phyloP scores from a whole-genome alignment of 2,329 filamentous ascomycete species.

The Fusarium decemcellulare region DNA sequence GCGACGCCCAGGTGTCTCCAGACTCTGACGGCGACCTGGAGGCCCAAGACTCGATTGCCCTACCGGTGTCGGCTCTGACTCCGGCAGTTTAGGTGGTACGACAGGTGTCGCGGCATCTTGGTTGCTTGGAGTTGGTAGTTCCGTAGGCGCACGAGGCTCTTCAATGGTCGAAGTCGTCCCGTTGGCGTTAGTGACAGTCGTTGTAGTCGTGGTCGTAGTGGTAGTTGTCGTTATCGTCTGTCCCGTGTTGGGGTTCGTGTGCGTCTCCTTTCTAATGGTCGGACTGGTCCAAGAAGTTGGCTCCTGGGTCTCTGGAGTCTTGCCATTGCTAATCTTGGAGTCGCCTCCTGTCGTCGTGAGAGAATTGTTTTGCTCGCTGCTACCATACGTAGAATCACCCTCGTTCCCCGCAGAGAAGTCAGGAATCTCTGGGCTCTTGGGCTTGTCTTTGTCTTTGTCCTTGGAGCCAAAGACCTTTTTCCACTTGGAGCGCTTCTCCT shows the following conservation, averaged over 20 bases:
- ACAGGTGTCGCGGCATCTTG: conserved; percentile 19
- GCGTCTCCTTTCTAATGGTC: conserved; percentile 31
- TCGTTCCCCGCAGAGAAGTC: conserved; percentile 13
- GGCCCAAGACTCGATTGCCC: conserved; percentile 14
- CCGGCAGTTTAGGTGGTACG: neutral
- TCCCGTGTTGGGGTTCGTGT: conserved; percentile 41
- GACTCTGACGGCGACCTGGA: conserved; percentile 36
- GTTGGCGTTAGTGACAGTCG: conserved; percentile 41
- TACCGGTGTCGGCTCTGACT: conserved; percentile 4
- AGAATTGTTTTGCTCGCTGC: conserved; percentile 43
- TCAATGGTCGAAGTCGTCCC: conserved; percentile 40
- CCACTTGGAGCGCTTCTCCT: conserved; percentile 45
- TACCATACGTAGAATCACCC: conserved; percentile 42
- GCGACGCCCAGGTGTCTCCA: conserved; percentile 43
- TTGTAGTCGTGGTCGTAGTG: conserved; percentile 48
- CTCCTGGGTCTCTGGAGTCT: conserved; percentile 12
- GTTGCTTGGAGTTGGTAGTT: conserved; percentile 37
- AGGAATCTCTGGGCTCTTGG: conserved; percentile 23
- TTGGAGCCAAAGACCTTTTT: conserved; percentile 43
- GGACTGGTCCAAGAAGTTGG: conserved; percentile 18
- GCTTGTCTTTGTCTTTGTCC: conserved; percentile 42
- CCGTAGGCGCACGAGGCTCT: conserved; percentile 30
- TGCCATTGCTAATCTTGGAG: conserved; percentile 17
- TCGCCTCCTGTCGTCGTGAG: conserved; percentile 40
- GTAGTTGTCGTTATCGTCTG: conserved; percentile 44